A percentile compares a stretch with the other conserved stretches of the same genome.
Conservation (phyloP, 2,329 filamentous ascomycete species). For the Magnaporthiopsis rhizophila region DNA sequence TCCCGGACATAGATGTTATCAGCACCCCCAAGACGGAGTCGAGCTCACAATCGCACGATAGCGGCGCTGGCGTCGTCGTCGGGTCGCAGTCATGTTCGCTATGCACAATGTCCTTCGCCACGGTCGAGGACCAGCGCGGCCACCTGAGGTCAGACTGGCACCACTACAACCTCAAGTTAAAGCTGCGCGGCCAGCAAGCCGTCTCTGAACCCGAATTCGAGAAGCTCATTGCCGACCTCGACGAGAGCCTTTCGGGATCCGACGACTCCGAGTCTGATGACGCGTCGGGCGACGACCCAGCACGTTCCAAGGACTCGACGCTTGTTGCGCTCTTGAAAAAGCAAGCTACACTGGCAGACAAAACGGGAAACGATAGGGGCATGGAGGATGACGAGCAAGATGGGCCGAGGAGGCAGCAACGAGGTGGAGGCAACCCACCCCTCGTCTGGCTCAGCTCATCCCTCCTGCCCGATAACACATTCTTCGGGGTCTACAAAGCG, state of each 20-base stretch:
- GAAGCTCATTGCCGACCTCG: constrained; percentile 72
- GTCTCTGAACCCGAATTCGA: constrained; percentile 82
- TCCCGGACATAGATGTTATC: constrained; percentile 26
- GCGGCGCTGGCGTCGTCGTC: constrained; percentile 21
- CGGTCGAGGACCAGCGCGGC: constrained; percentile 70
- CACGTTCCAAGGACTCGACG: constrained; percentile 53
- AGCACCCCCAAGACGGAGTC: constrained; percentile 17
- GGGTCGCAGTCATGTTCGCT: constrained; percentile 72
- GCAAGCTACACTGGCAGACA: constrained; percentile 65
- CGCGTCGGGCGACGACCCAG: constrained; percentile 18
- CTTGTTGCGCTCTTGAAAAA: constrained; percentile 72
- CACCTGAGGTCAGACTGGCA: constrained; percentile 90
- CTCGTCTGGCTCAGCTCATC: constrained; percentile 81
- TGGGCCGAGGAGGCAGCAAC: constrained; percentile 38
- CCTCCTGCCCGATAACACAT: constrained; percentile 65
- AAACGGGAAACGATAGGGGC: constrained; percentile 15
- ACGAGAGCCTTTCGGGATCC: constrained; percentile 89
- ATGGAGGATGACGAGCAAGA: constrained; percentile 23
- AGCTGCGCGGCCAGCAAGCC: constrained; percentile 62
- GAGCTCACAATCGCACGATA: constrained; percentile 15
- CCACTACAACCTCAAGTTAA: constrained; percentile 90
- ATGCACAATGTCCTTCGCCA: constrained; percentile 64
- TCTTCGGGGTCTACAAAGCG: constrained; percentile 77
- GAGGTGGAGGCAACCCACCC: constrained; percentile 58
- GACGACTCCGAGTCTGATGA: constrained; percentile 63